A percentile compares a stretch with the other conserved stretches of the same genome.
Evolutionary conservation across 495 filamentous ascomycete species (phyloP).

Genomic region (Neurospora africana): DNA sequence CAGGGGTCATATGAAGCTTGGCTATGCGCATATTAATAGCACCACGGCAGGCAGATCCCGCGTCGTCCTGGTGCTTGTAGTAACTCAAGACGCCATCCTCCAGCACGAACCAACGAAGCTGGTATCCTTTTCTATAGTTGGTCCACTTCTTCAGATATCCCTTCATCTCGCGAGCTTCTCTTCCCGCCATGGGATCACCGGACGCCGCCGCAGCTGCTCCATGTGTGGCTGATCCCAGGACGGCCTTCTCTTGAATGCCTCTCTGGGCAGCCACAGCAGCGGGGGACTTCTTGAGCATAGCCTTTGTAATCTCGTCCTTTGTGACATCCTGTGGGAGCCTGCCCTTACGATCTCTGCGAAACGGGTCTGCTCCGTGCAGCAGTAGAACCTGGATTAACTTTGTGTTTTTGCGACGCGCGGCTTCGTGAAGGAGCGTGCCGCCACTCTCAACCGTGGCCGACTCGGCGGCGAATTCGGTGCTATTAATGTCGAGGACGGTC

Average conservation of each 20-base stretch:
- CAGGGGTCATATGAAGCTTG: constrained; percentile 84
- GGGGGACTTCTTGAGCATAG: constrained; percentile 85
- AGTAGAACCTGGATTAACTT: constrained; percentile 79
- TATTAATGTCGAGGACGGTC: constrained; percentile 80
- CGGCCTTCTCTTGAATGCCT: constrained; percentile 92
- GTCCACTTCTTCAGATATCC: constrained; percentile 99
- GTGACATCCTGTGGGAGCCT: constrained; percentile 95
- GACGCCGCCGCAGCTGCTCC: constrained; percentile 41
- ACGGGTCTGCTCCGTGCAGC: constrained; percentile 95
- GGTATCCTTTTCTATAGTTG: constrained; percentile 93
- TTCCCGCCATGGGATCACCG: constrained; percentile 60
- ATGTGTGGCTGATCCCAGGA: constrained; percentile 64
- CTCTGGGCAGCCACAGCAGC: constrained; percentile 90
- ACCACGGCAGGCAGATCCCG: constrained; percentile 84
- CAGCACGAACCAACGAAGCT: constrained; percentile 93
- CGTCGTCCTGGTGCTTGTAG: constrained; percentile 98
- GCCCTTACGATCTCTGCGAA: constrained; percentile 85
- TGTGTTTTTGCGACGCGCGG: constrained; percentile 73
- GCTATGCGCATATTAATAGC: constrained; percentile 99
- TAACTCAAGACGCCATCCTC: constrained; percentile 97
- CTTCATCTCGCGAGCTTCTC: constrained; percentile 92
- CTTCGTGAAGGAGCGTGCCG: constrained; percentile 88
- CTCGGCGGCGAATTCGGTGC: constrained; percentile 76
- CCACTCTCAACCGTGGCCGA: constrained; percentile 60
- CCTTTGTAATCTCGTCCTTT: constrained; percentile 80